Evolutionary conservation across 805 yeast species (phyloP).

Genomic region (Yarrowia sp.): DNA sequence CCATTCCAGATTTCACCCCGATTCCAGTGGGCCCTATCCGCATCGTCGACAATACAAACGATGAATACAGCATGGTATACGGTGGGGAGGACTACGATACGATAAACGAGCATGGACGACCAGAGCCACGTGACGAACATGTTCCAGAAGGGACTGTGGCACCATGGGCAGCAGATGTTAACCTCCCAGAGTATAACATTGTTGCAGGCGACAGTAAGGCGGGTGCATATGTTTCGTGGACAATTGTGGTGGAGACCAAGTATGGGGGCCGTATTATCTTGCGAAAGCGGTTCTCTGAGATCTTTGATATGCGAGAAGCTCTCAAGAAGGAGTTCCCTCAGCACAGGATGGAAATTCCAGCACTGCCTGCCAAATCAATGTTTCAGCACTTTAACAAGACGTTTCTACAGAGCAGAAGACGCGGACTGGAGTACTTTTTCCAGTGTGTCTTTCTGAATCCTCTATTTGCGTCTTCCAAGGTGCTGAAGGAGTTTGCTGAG

Average conservation of each 20-base stretch:
- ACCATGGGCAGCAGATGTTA: slow-evolving; percentile 44
- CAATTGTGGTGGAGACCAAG: slow-evolving; percentile 41
- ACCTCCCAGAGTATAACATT: slow-evolving; percentile 43
- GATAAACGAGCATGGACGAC: slow-evolving; percentile 12
- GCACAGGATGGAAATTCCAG: slow-evolving; percentile 43
- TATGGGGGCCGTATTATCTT: slow-evolving; percentile 43
- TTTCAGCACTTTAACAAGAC: slow-evolving; percentile 37
- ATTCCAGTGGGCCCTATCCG: slow-evolving; percentile 30
- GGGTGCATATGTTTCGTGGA: slow-evolving; percentile 47
- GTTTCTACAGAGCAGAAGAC: slow-evolving; percentile 43
- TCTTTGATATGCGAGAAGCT: slow-evolving; percentile 48
- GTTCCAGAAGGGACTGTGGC: slow-evolving; percentile 28
- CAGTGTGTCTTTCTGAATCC: slow-evolving; percentile 49
- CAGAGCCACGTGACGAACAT: slow-evolving; percentile 30
- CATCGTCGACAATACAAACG: slow-evolving; percentile 29
- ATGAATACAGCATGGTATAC: slow-evolving; percentile 24
- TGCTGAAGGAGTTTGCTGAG: slow-evolving; percentile 8
- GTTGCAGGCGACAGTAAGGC: slow-evolving; percentile 41
- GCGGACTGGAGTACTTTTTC: slow-evolving; percentile 48
- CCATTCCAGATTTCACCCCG: slow-evolving; percentile 19
- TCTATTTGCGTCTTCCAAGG: slow-evolving; percentile 35
- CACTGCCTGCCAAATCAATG: slow-evolving; percentile 47
- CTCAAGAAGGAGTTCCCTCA: slow-evolving; percentile 44
- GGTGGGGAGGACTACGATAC: slow-evolving; percentile 23
- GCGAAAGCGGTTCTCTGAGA: slow-evolving; percentile 65